Base-by-base conservation (phyloP, 176 grass and related monocot genomes). In the Coix lacrymajobi region DNA sequence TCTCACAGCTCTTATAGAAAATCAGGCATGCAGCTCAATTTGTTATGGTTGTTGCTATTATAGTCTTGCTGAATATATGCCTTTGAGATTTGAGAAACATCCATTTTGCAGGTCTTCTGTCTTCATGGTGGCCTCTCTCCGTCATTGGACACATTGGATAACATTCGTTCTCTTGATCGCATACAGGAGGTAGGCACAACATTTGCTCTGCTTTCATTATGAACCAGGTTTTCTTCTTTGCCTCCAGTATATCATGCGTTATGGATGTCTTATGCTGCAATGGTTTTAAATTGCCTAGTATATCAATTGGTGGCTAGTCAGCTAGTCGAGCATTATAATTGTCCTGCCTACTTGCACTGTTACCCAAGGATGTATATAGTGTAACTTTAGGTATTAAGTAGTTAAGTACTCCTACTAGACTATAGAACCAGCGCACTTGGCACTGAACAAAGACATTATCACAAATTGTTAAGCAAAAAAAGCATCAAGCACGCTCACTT, bases 41-140 rank as follows among this genome's bases (percentile, higher is more conserved):
- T 62, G 5, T 29, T 62, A 62, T 62, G 10, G 25, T 62, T 75
- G 31, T 8, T 70, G 66, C 28, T 70, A 77, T 38, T 88, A 26
- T 85, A 77, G 11, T 40, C 7, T 85, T 74, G 54, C 39, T 82
- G 9, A 37, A 34, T 81, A 44, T 89, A 14, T 87, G 39, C 19
- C 73, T 57, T 25, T 85, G 67, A 76, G 45, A 76, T 54, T 28
- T 63, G 15, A 25, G 24, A 76, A 81, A 62, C 56, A 74, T 33
- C 56, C 13, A 58, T 84, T 17, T 77, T 83, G 11, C 62, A 98
- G 96, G 58, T 98, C 34, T 98, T 98, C 88, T 98, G 96, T 85
- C 87, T 98, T 84, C 96, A 98, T 66, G 96, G 96, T n/a, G 96
- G 96, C 79, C 93, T 98, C 31, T 98, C 96, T 86, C 96, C 96